Evolutionary conservation across 306 rosid genomes (phyloP).

Genomic region (Cajanus cajan): DNA sequence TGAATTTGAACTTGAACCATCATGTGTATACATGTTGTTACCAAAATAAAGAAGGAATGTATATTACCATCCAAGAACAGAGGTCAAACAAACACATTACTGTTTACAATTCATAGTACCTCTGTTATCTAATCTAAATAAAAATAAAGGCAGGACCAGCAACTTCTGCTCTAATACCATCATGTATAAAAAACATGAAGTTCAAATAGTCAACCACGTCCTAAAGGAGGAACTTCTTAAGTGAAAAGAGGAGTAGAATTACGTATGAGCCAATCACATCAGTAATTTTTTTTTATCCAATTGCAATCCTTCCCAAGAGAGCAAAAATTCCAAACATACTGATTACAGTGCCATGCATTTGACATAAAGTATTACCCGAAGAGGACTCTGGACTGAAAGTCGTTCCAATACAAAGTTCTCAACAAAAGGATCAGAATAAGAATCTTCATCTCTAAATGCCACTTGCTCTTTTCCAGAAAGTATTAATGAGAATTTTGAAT

Average conservation of each 20-base stretch:
- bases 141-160: background rate
- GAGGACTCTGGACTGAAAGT: constrained; percentile 92
- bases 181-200: constrained; percentile 9
- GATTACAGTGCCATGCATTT: constrained; percentile 21
- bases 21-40: background rate
- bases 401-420: constrained; percentile 96
- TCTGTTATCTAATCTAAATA: constrained; percentile 25
- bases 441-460: constrained; percentile 48
- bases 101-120: background rate
- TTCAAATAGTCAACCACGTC: constrained; percentile 17
- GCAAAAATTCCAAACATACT: constrained; percentile 14
- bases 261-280: constrained; percentile 12
- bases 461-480: constrained; percentile 64
- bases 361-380: constrained; percentile 70
- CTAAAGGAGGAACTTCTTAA: background rate
- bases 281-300: background rate
- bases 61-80: constrained; percentile 8
- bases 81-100: background rate
- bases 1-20: background rate
- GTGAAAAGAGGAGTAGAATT: constrained; percentile 19
- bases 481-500: constrained; percentile 65
- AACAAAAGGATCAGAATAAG: constrained; percentile 71
- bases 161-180: constrained; percentile 8
- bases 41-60: constrained; percentile 15
- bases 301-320: constrained; percentile 19